phyloP scores from a whole-genome alignment of 208 protist species.

The Acanthamoeba castellanii region DNA sequence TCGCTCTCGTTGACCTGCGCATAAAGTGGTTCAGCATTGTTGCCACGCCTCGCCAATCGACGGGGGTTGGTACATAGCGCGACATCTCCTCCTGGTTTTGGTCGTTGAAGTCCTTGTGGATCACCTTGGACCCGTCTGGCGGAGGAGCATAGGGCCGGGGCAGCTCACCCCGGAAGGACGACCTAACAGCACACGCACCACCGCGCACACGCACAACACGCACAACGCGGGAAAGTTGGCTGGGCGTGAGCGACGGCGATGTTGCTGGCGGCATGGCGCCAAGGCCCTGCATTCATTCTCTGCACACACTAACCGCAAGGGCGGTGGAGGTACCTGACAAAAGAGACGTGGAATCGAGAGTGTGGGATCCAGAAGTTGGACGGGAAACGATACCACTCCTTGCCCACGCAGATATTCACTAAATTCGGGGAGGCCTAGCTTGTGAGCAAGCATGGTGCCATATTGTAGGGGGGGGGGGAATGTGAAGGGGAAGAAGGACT shows the following conservation, averaged over 20 bases:
- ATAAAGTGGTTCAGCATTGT: neutral
- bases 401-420: conserved; percentile 77
- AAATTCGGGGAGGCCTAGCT: neutral
- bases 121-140: conserved; percentile 29
- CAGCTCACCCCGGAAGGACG: conserved; percentile 64
- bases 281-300: too few relatives aligned
- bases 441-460: neutral
- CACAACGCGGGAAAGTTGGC: too few relatives aligned
- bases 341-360: conserved; percentile 30
- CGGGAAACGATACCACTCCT: conserved; percentile 79
- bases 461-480: neutral
- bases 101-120: conserved; percentile 67
- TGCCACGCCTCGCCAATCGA: neutral
- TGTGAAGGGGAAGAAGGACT: neutral
- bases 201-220: neutral
- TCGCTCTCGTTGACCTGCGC: conserved; percentile 53
- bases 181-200: neutral
- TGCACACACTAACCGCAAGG: neutral
- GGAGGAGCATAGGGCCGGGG: conserved; percentile 53
- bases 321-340: conserved; percentile 12
- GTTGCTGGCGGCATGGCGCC: too few relatives aligned
- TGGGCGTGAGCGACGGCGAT: too few relatives aligned
- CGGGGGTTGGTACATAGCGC: conserved; percentile 29
- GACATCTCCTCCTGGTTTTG: conserved; percentile 73
- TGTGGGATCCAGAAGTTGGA: conserved; percentile 69